Evolutionary conservation across 2,329 filamentous ascomycete genomes (phyloP).

Genomic region (Diaporthe eres): DNA sequence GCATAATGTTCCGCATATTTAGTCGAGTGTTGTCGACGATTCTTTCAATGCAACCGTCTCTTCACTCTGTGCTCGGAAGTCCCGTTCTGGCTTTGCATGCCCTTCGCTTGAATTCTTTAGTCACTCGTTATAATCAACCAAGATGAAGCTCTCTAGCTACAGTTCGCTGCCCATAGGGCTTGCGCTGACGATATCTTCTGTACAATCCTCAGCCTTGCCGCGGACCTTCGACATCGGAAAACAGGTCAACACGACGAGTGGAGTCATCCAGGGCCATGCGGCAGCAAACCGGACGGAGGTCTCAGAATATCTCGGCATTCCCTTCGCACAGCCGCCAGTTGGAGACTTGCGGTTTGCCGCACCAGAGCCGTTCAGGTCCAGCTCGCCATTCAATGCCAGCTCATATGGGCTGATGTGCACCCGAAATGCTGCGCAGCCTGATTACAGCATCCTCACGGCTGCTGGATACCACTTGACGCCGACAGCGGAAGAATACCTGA

Average conservation of each 20-base stretch:
- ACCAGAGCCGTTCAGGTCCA: constrained; percentile 1
- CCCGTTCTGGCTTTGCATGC: neutral
- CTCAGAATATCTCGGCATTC: constrained; percentile 36
- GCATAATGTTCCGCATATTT: neutral
- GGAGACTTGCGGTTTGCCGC: constrained; percentile 26
- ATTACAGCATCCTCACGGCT: constrained; percentile 15
- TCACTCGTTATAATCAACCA: neutral
- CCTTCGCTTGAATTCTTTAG: neutral
- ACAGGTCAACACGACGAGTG: constrained; percentile 20
- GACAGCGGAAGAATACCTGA: neutral
- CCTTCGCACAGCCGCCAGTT: constrained; percentile 26
- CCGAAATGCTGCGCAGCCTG: neutral
- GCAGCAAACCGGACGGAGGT: constrained; percentile 10
- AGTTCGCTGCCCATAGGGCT: neutral
- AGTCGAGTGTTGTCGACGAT: neutral
- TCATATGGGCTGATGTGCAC: constrained; percentile 20
- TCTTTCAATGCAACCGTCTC: neutral
- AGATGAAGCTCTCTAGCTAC: neutral
- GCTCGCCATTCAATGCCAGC: neutral
- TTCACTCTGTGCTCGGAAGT: neutral
- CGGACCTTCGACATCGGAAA: constrained; percentile 5
- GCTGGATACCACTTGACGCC: constrained; percentile 13
- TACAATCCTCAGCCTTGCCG: neutral
- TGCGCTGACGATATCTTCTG: neutral
- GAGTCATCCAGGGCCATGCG: constrained; percentile 28